A percentile compares a stretch with the other conserved stretches of the same genome.
These are phyloP conservation scores for Choiromyces venosus DNA, from an alignment of 495 filamentous ascomycete genomes.

Conservation along the genomic window DNA sequence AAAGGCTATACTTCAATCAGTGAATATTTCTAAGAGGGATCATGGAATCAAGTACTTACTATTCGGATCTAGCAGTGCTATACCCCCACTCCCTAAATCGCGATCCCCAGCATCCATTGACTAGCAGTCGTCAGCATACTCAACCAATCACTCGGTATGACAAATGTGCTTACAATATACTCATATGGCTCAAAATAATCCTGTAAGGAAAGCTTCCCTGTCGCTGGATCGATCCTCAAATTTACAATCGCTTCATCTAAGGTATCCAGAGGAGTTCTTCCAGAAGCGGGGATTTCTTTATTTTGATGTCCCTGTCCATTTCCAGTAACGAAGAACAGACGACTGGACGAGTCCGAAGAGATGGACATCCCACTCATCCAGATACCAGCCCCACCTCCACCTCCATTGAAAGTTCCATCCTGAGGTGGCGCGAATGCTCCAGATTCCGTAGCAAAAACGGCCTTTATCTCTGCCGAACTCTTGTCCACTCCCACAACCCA, in stretches of 20 bases:
- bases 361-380: constrained; percentile 48
- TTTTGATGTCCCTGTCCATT: constrained; percentile 47
- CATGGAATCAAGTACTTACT: background rate
- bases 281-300: constrained; percentile 43
- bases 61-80: constrained; percentile 44
- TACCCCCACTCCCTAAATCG: constrained; percentile 47
- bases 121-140: constrained; percentile 43
- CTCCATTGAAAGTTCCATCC: constrained; percentile 39
- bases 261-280: constrained; percentile 40
- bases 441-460: constrained; percentile 43
- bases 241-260: constrained; percentile 46
- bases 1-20: constrained; percentile 36
- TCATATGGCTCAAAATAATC: constrained; percentile 50
- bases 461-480: constrained; percentile 34
- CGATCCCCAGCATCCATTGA: constrained; percentile 46
- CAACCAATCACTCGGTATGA: constrained; percentile 43
- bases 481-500: constrained; percentile 44
- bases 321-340: constrained; percentile 47
- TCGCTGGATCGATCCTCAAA: constrained; percentile 37
- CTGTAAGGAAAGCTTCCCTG: constrained; percentile 42
- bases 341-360: constrained; percentile 43
- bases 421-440: constrained; percentile 38
- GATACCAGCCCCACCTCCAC: constrained; percentile 47
- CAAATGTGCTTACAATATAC: constrained; percentile 42
- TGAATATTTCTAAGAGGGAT: background rate